These are phyloP conservation scores for Saccharomycopsis phalli DNA, from an alignment of 1,139 yeast genomes.

Conservation along the genomic window DNA sequence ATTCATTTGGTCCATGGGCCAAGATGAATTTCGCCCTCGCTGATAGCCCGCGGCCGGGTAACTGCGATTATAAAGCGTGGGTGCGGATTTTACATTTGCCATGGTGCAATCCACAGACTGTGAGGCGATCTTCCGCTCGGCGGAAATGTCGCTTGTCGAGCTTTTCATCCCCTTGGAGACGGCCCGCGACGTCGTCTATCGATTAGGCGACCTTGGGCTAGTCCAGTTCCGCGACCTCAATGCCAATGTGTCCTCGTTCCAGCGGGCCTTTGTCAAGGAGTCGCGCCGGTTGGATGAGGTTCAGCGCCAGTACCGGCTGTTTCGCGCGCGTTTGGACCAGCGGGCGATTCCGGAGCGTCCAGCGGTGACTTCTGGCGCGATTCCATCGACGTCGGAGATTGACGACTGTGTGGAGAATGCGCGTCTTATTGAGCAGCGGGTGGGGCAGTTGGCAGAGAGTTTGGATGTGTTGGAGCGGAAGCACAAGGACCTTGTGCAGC, in stretches of 20 bases:
- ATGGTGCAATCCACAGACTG: no score
- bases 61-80: no score
- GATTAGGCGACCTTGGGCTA: conserved; percentile 54
- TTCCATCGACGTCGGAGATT: conserved; percentile 55
- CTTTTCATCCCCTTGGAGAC: conserved; percentile 66
- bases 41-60: no score
- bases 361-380: conserved; percentile 25
- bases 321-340: conserved; percentile 37
- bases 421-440: conserved; percentile 49
- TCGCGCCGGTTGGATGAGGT: conserved; percentile 59
- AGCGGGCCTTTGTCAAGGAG: conserved; percentile 63
- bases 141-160: conserved; percentile 73
- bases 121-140: conserved; percentile 37
- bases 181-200: conserved; percentile 54
- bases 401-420: conserved; percentile 70
- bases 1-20: no score
- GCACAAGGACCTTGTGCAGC: conserved; percentile 51
- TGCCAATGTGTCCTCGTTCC: conserved; percentile 58
- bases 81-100: no score
- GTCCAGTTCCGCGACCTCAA: conserved; percentile 67
- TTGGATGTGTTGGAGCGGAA: conserved; percentile 44
- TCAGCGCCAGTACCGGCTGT: conserved; percentile 48
- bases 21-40: no score
- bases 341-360: conserved; percentile 38
- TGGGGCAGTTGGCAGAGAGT: conserved; percentile 47